A percentile compares a stretch with the other conserved stretches of the same genome.
These are phyloP conservation scores for Quercus variabilis DNA, from an alignment of 306 rosid genomes.

Conservation along the genomic window DNA sequence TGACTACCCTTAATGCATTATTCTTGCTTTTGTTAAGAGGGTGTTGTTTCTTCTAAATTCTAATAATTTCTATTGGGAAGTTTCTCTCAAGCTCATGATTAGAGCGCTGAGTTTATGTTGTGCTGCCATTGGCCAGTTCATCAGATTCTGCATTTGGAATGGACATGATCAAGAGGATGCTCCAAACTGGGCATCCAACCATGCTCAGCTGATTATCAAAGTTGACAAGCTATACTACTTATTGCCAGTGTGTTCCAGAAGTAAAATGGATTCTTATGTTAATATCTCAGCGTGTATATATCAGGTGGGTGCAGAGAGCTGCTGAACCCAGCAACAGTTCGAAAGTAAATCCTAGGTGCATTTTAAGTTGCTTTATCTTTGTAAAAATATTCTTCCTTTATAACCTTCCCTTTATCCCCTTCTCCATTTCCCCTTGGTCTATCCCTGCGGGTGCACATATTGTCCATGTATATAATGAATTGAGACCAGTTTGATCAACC, in stretches of 20 bases:
- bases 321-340: neutral
- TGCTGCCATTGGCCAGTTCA: constrained; percentile 59
- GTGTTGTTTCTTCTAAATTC: neutral
- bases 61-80: neutral
- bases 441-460: neutral
- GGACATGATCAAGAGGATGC: constrained; percentile 98
- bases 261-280: constrained; percentile 8
- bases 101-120: constrained; percentile 27
- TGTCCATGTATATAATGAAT: constrained; percentile 5
- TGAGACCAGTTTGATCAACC: neutral
- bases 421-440: neutral
- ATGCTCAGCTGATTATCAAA: constrained; percentile 76
- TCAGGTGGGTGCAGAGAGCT: neutral
- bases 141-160: constrained; percentile 98
- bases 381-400: constrained; percentile 10
- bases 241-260: neutral
- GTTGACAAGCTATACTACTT: neutral
- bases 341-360: neutral
- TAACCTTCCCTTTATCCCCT: no score
- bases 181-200: constrained; percentile 92
- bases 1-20: constrained; percentile 13
- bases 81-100: constrained; percentile 27
- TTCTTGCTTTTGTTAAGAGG: constrained; percentile 2
- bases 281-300: neutral
- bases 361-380: neutral